phyloP scores from a whole-genome alignment of 73 alveolate species.

The Paramecium primaurelia region DNA sequence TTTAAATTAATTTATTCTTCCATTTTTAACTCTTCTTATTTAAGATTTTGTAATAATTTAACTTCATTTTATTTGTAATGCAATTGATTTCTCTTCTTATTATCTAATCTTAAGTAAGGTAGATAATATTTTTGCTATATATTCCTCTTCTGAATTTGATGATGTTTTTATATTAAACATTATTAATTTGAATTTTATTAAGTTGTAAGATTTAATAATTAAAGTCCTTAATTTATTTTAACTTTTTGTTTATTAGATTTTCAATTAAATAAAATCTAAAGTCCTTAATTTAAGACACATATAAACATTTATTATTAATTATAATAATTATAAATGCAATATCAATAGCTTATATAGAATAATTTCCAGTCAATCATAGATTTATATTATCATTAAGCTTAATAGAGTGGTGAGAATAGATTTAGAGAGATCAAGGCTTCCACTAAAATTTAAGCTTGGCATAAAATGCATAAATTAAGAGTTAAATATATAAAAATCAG shows the following conservation, averaged over 20 bases:
- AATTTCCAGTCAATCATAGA: neutral
- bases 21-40: neutral
- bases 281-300: neutral
- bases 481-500: neutral
- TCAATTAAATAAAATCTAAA: neutral
- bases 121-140: neutral
- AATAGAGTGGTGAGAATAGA: neutral
- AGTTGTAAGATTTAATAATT: neutral
- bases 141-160: neutral
- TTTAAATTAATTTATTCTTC: neutral
- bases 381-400: neutral
- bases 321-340: neutral
- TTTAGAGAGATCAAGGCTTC: neutral
- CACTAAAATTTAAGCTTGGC: neutral
- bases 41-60: neutral
- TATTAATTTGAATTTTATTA: neutral
- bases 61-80: neutral
- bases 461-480: slow-evolving; percentile 11
- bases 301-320: neutral
- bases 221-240: neutral
- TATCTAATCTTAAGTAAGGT: neutral
- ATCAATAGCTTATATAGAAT: neutral
- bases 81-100: neutral
- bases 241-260: neutral
- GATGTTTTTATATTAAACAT: neutral